A percentile compares a stretch with the other conserved stretches of the same genome.
phyloP scores from a whole-genome alignment of 1,139 yeast genomes.

The Taphrina confusa region DNA sequence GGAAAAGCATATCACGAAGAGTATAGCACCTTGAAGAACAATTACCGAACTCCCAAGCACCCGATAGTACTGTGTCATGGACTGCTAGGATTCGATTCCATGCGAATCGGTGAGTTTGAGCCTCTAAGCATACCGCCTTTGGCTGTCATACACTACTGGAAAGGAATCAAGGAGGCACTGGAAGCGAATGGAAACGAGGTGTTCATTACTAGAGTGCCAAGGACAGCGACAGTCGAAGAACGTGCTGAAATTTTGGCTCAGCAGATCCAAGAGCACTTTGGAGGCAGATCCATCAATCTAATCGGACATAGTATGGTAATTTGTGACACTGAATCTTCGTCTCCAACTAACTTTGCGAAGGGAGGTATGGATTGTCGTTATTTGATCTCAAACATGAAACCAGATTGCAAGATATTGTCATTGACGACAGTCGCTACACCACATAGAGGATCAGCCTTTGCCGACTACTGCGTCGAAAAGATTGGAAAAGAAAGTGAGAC shows the following conservation, averaged over 20 bases:
- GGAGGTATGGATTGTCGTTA: conserved; percentile 87
- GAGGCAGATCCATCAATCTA: conserved; percentile 53
- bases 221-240: conserved; percentile 72
- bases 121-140: conserved; percentile 50
- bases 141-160: conserved; percentile 50
- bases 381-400: conserved; percentile 60
- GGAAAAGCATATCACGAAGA: conserved; percentile 39
- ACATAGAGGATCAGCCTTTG: conserved; percentile 81
- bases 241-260: conserved; percentile 63
- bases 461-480: conserved; percentile 55
- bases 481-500: conserved; percentile 18
- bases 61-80: conserved; percentile 87
- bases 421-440: conserved; percentile 86
- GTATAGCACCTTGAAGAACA: conserved; percentile 37
- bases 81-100: conserved; percentile 69
- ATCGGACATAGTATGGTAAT: conserved; percentile 77
- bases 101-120: conserved; percentile 44
- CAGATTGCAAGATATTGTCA: conserved; percentile 48
- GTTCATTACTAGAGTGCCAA: conserved; percentile 74
- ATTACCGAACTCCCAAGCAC: conserved; percentile 45
- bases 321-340: background rate
- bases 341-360: conserved; percentile 44
- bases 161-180: conserved; percentile 76
- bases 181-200: conserved; percentile 66
- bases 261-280: conserved; percentile 54